These are phyloP conservation scores for Echeveria elegans DNA, from an alignment of 164 flowering plant species.

Conservation along the genomic window DNA sequence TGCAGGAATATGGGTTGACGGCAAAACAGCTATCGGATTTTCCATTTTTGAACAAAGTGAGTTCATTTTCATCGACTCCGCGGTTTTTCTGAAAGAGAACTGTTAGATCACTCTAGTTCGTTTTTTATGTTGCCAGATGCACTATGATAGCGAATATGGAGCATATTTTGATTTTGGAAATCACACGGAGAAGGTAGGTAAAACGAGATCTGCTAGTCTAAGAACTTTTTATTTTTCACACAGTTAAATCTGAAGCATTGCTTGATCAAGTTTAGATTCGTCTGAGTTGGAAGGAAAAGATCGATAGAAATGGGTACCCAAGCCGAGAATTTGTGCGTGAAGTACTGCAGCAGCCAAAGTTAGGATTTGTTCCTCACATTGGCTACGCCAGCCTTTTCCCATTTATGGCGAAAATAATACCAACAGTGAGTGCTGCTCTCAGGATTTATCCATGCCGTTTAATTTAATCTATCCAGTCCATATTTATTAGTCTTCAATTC, in stretches of 20 bases:
- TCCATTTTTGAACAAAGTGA: constrained; percentile 70
- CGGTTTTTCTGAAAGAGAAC: background rate
- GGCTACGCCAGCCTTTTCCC: constrained; percentile 98
- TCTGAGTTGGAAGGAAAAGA: constrained; percentile 54
- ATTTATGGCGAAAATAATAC: constrained; percentile 69
- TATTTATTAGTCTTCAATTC: background rate
- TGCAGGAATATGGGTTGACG: constrained; percentile 61
- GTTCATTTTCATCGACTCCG: background rate
- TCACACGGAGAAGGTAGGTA: constrained; percentile 83
- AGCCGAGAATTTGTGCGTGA: constrained; percentile 61
- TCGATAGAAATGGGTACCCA: constrained; percentile 25
- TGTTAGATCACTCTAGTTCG: background rate
- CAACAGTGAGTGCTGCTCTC: constrained; percentile 51
- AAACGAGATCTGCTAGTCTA: background rate
- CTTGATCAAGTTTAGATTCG: constrained; percentile 43
- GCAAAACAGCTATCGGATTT: constrained; percentile 65
- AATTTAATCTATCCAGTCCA: background rate
- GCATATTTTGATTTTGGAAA: constrained; percentile 89
- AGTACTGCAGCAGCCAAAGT: constrained; percentile 48
- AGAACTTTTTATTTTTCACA: background rate
- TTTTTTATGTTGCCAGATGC: constrained; percentile 50
- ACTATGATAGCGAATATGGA: constrained; percentile 58
- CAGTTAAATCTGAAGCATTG: background rate
- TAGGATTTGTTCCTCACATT: constrained; percentile 82
- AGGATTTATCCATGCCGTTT: background rate